Base-by-base conservation (phyloP, 2,329 filamentous ascomycete species). In the Immersiporthe knoxdaviesiana region DNA sequence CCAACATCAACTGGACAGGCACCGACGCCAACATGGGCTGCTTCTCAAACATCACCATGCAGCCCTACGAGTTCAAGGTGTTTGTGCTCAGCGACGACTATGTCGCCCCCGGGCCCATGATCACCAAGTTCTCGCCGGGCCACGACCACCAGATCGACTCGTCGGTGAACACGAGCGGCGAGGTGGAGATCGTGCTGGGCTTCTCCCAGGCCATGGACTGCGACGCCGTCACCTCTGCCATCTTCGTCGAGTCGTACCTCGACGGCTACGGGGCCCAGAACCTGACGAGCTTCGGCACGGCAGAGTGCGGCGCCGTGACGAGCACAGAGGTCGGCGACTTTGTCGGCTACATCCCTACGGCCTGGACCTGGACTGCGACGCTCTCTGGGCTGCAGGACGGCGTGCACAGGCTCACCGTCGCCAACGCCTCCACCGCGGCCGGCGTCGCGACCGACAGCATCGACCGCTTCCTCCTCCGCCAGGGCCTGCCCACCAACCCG, bases 171-270 rank as follows among this genome's bases (percentile, higher is more conserved):
- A 63, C 47, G 37, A 61, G 44, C 4, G 65, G 63, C 80, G 81
- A 74, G 30, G 65, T 74, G 37, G 71, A 74, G 16, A 78, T 90
- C 56, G 82, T 86, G 63, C 70, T 90, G 3, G 83, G 85, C 32
- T 90, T 90, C 74, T 89, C 87, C 0, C 80, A 79, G 0, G 81
- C 84, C 63, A 89, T 90, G 88, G 81, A 87, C 71, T 90, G 88
- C 75, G 79, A 83, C 52, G 79, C 77, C 0, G 79, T 90, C 21
- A 83, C 82, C 0, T 74, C 81, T 4, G 79, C 80, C 5, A 81
- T 90, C 39, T 78, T 76, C 1, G 76, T 89, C 68, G 80, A 81
- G 30, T 90, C 88, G 1, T 84, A 80, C 0, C 88, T 87, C 0
- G 81, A 83, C 70, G 70, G 70, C 47, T 27, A 24, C 52, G 72